Conservation (phyloP, 805 yeast species). For the Kuraishia ogatae region DNA sequence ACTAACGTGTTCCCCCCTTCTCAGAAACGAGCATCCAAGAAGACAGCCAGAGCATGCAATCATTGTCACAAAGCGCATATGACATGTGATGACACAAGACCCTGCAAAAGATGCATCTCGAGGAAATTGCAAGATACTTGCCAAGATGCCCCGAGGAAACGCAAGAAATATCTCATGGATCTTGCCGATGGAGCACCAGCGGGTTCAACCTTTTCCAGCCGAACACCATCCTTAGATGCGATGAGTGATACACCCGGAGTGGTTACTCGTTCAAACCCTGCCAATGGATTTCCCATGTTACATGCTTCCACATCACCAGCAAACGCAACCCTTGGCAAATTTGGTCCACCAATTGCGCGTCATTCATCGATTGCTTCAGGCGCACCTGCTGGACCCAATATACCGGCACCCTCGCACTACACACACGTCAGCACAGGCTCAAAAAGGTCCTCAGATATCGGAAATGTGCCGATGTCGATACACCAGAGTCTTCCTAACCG, state of each 20-base stretch:
- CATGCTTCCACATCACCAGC: background rate
- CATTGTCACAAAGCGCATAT: conserved; percentile 89
- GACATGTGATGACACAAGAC: conserved; percentile 67
- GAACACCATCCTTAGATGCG: background rate
- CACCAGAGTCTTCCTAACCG: background rate
- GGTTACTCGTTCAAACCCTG: background rate
- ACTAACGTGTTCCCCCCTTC: background rate
- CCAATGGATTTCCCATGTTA: conserved; percentile 1
- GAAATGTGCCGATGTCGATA: background rate
- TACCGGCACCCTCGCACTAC: background rate
- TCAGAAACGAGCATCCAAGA: conserved; percentile 21
- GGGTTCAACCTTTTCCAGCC: background rate
- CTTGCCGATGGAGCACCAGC: conserved; percentile 25
- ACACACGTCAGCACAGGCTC: background rate
- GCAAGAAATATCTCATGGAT: conserved; percentile 71
- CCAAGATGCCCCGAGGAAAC: conserved; percentile 83
- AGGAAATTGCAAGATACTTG: conserved; percentile 66
- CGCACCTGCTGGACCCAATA: background rate
- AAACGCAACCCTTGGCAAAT: background rate
- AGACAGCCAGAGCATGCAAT: conserved; percentile 80
- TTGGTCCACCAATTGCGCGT: background rate
- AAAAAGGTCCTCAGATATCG: background rate
- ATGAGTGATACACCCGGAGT: background rate
- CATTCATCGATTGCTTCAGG: background rate
- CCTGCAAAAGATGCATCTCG: conserved; percentile 66